Evolutionary conservation across 2,329 filamentous ascomycete genomes (phyloP), one percentile per base, ranked within the genome.

Genomic region (Trichoderma brevicompactum): DNA sequence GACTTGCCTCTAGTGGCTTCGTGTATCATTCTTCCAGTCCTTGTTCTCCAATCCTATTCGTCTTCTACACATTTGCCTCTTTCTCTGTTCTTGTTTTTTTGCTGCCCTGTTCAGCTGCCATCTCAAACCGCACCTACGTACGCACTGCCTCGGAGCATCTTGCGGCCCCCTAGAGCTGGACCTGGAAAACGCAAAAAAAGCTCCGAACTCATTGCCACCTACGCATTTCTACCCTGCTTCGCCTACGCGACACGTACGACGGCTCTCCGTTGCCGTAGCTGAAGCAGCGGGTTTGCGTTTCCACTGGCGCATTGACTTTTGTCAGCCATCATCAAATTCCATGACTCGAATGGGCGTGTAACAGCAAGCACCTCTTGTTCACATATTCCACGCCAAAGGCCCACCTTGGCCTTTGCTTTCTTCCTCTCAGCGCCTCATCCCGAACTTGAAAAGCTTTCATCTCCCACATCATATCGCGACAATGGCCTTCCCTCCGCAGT

Each of bases 401-500:
- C 60, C 50, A 49, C 49, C 53, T 65, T 38, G 46, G 53, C 65
- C 61, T 64, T 50, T 44, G 38, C 58, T 44, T 50, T 46, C 32
- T 44, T 52, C 28, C 28, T 49, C 43, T 59, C 50, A 40, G 49
- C 64, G 15, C 43, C 46, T 44, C 46, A 28, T 38, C 9, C 32
- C 28, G 38, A 52, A 62, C 38, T 44, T 62, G 23, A 62, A 50
- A 60, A 34, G 36, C 63, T 23, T 48, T 43, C 13, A 23, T 38
- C 43, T 43, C 17, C 49, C 48, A 40, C 48, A 7, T 53, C 58
- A 52, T 10, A n/a, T 19, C 66, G 49, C 36, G 54, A 34, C 60
- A 66, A 79, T 79, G 78, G 77, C 76, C 53, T 77, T 73, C 58
- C 74, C 77, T 55, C 76, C 76, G 54, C 72, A 74, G 64, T 77